Percentiles rank a stretch among this genome's conserved stretches.
Evolutionary conservation across 805 yeast species (phyloP).

Genomic region (Candida odintsovae): DNA sequence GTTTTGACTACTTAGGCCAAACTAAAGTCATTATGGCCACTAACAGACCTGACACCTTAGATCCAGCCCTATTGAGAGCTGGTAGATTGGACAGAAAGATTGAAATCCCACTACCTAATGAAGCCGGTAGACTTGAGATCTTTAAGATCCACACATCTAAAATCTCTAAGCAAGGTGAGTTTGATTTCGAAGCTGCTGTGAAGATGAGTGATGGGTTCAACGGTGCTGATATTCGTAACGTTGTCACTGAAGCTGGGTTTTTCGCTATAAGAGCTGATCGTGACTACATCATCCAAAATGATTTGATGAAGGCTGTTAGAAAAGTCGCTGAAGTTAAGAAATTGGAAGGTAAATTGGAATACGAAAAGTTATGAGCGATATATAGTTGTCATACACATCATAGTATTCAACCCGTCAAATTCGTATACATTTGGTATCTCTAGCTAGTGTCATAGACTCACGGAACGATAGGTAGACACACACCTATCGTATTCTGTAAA

Average conservation of each 20-base stretch:
- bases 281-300: constrained; percentile 88
- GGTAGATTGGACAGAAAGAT: constrained; percentile 96
- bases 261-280: constrained; percentile 97
- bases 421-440: too few relatives aligned
- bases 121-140: constrained; percentile 89
- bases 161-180: constrained; percentile 87
- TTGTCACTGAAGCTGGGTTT: constrained; percentile 97
- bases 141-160: constrained; percentile 88
- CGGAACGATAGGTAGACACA: too few relatives aligned
- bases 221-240: constrained; percentile 97
- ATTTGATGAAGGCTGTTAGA: constrained; percentile 95
- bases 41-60: constrained; percentile 97
- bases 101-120: constrained; percentile 93
- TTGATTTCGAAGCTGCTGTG: constrained; percentile 94
- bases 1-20: constrained; percentile 93
- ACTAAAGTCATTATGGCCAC: constrained; percentile 99
- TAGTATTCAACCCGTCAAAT: background rate
- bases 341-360: constrained; percentile 92
- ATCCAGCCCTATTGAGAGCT: constrained; percentile 95
- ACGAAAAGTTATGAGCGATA: constrained; percentile 71
- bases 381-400: background rate
- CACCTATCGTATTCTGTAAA: too few relatives aligned
- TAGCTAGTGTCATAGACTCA: too few relatives aligned
- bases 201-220: constrained; percentile 99
- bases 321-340: constrained; percentile 96